Evolutionary conservation across 768 basidiomycete species (phyloP), one percentile per base, ranked within the genome.

Genomic region (Pleurotus tuoliensis): DNA sequence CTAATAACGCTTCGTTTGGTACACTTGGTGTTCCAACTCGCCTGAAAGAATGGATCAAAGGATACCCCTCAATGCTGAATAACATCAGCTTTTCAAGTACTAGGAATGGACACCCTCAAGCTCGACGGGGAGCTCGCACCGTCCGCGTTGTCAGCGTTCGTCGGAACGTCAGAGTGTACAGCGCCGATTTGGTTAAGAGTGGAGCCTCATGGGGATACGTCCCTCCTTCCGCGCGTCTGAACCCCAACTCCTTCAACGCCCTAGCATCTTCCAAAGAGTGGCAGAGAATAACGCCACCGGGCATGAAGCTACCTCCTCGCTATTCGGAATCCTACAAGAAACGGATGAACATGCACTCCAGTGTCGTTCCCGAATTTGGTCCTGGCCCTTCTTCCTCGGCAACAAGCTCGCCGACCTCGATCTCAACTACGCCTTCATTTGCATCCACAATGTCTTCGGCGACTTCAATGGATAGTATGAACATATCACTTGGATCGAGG

Each of bases 1-100:
- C 67, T 55, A 66, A 70, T 47, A 70, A 64, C 30, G 62, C 67
- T 49, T 60, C 71, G 11, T 75, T 78, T 30, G 78, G 76, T 3
- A 74, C 83, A 6, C 78, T 87, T 4, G 84, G 86, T 2, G 82
- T 94, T 7, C 96, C 95, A 2, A 82, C 84, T 12, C 84, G 91
- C n/a, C 84, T 97, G 59, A 88, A 90, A 64, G 87, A 91, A 62
- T 95, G 93, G 92, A 89, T 96, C 59, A 82, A 88, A 58, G 90
- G 90, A 2, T 97, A 98, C 65, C 93, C 94, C 0, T 69, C 84
- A 7, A 92, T 87, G 81, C 74, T 96, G 3, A 77, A 79, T 61
- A 72, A 72, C 47, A 53, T 53, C 51, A 53, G 18, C 15, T 53
- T 39, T 22, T 53, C 51, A 4, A 53, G 39, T 22, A 22, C 51